Base-by-base conservation (phyloP, 106 monocot genomes). In the Xerophyta viscosa region DNA sequence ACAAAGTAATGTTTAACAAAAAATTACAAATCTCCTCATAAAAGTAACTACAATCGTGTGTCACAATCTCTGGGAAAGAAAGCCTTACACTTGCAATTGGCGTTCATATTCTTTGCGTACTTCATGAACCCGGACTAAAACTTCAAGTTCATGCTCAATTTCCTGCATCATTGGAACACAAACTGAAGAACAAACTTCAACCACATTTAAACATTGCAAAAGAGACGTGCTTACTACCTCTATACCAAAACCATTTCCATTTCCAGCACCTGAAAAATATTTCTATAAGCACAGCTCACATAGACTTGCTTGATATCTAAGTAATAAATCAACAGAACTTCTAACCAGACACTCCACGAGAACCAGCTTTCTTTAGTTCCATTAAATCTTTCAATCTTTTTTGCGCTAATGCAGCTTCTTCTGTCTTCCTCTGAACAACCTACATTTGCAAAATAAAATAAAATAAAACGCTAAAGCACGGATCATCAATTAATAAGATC, bases 351-450 rank as follows among this genome's bases (percentile, higher is more conserved):
- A 54, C 60, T 27, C 85, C 98, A 60, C 90, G 79, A 46, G 71
- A 66, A 27, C 73, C 76, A 63, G 41, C 31, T 50, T 86, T 98
- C 68, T 83, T 89, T 29, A 77, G 66, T 53, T 98, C 98, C 31
- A 98, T 27, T 33, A 90, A 27, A 41, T 98, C 98, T 54, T 90
- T 90, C 18, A 98, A 39, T 64, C 82, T 82, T 77, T 86, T 90
- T 9, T 82, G 79, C 13, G 98, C 90, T 50, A 82, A 20, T 4
- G 90, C 47, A 56, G 98, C 98, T 57, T 98, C 98, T 75, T 98
- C 98, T 22, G 90, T 90, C 63, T 98, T 98, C 51, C 98, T 48
- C 53, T 98, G 98, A 48, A 98, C 53, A 54, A 98, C 98, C 98
- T 98, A 54, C 31, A 54, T 50, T 48, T 21, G 46, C 13, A 25